Evolutionary conservation across 129 eudicot genomes (phyloP), one percentile per base, ranked within the genome.

Genomic region (Arctium minus): DNA sequence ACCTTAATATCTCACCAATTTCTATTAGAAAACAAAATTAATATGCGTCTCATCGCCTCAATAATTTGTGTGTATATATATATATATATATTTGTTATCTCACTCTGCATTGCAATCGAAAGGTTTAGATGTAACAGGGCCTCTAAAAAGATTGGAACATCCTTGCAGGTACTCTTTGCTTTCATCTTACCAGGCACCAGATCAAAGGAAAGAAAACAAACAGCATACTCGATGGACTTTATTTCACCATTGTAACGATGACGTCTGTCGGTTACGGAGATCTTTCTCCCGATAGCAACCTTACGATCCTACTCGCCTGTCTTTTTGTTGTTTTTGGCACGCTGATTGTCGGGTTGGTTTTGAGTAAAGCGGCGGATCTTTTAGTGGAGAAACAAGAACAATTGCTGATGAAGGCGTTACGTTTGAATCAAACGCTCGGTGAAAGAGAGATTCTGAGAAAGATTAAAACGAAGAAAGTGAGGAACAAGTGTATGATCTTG

Each of bases 201-300:
- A 80, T 94, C 17, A 39, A 65, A 44, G 98, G 98, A 44, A 72
- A 30, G 30, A 91, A 94, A 89, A 86, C 90, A 71, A 74, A 84
- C 46, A 86, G 83, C 5, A 50, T 92, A 37, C 90, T 94, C 15
- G 98, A 94, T 83, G 89, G 94, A 32, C 88, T 92, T 77, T 94
- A 94, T 84, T 92, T 94, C 82, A 92, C 97, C 82, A 73, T 94
- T 56, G 98, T 94, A 27, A 94, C 98, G 18, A 94, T 94, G 97
- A 94, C 97, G 6, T 84, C 96, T 0, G 97, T 94, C 68, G 98
- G 98, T 46, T 94, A 94, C 70, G 98, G 98, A 64, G 98, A 94
- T 79, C 89, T 94, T 15, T 90, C 91, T 39, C 98, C 98, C 0
- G 69, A 69, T 30, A 92, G 89, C 42, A 42, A 46, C 5, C 84